These are phyloP conservation scores for Sonneratia caseolaris DNA, from an alignment of 345 rosid genomes.

Conservation along the genomic window DNA sequence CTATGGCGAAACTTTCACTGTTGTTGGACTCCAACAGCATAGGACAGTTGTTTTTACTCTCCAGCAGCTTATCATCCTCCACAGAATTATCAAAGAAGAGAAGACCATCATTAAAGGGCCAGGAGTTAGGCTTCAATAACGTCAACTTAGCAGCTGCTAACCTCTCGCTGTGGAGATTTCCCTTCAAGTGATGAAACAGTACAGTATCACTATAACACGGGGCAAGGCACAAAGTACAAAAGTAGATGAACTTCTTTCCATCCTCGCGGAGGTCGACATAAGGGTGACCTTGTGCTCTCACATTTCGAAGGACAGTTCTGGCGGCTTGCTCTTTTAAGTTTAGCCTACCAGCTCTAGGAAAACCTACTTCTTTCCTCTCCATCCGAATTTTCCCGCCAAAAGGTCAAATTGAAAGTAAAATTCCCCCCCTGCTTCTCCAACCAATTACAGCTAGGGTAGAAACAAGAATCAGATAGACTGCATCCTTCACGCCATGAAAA, in stretches of 20 bases:
- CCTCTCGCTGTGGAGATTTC: conserved; percentile 66
- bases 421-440: not conserved
- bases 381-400: conserved; percentile 32
- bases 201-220: conserved; percentile 71
- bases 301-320: conserved; percentile 47
- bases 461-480: not conserved
- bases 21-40: conserved; percentile 22
- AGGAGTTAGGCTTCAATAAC: conserved; percentile 59
- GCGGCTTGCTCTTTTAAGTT: conserved; percentile 63
- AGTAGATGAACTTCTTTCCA: conserved; percentile 63
- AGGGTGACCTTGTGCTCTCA: conserved; percentile 62
- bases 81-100: conserved; percentile 54
- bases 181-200: conserved; percentile 68
- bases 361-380: conserved; percentile 52
- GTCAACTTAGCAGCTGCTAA: conserved; percentile 62
- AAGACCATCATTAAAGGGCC: conserved; percentile 90
- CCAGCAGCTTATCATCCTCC: conserved; percentile 24
- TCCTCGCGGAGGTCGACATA: conserved; percentile 78
- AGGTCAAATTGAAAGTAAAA: not conserved
- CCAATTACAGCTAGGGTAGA: not conserved
- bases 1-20: conserved; percentile 41
- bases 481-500: not conserved
- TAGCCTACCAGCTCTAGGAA: conserved; percentile 28
- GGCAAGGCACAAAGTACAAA: conserved; percentile 78
- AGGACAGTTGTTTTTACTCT: conserved; percentile 10